Conservation (phyloP, 495 filamentous ascomycete genomes). For the Talaromyces borbonicus region DNA sequence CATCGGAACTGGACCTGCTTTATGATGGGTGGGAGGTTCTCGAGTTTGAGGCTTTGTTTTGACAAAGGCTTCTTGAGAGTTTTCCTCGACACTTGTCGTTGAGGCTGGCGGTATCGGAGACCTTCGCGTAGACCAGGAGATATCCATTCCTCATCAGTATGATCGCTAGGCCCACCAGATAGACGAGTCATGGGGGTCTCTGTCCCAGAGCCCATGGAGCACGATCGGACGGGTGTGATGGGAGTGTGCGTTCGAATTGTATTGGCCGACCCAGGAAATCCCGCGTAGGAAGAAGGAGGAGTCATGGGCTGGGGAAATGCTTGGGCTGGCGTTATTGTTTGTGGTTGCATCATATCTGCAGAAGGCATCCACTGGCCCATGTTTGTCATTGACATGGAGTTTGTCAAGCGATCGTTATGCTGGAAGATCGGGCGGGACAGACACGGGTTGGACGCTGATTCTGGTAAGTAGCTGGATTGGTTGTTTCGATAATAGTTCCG, state of each 20-base stretch:
- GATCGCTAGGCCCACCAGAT: conserved; percentile 25
- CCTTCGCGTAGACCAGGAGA: conserved; percentile 31
- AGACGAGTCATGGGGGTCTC: conserved; percentile 32
- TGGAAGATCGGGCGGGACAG: conserved; percentile 36
- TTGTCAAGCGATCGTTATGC: conserved; percentile 29
- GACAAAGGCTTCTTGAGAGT: conserved; percentile 28
- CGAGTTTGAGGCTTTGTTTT: conserved; percentile 30
- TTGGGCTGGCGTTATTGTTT: conserved; percentile 33
- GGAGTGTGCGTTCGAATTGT: conserved; percentile 33
- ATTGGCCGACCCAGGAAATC: conserved; percentile 28
- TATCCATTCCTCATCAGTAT: conserved; percentile 29
- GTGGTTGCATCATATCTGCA: conserved; percentile 26
- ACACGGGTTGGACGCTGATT: conserved; percentile 34
- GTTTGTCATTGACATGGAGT: conserved; percentile 35
- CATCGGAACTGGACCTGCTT: conserved; percentile 41
- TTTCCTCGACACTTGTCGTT: conserved; percentile 28
- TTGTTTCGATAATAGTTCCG: conserved; percentile 31
- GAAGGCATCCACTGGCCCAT: conserved; percentile 34
- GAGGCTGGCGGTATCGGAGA: conserved; percentile 16
- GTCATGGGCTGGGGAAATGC: conserved; percentile 27
- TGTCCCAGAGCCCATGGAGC: conserved; percentile 30
- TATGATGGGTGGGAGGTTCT: conserved; percentile 31
- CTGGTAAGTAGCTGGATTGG: conserved; percentile 26
- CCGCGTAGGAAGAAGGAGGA: conserved; percentile 33
- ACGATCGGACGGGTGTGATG: conserved; percentile 31